These are phyloP conservation scores for Pinus albicaulis DNA, from an alignment of 75 land plant genomes.

Conservation along the genomic window DNA sequence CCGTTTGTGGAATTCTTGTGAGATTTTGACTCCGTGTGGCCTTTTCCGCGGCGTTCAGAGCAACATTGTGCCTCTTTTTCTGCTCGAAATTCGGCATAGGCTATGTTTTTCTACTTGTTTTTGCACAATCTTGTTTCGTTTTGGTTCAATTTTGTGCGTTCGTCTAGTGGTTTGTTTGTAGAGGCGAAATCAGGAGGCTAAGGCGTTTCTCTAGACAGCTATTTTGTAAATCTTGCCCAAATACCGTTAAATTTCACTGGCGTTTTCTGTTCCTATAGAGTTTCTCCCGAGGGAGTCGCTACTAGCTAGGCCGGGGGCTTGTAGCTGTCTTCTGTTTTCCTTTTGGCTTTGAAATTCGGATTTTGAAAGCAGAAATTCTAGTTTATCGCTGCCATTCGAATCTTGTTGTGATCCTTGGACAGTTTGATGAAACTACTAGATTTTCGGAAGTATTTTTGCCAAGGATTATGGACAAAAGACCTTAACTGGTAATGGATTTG, in stretches of 20 bases:
- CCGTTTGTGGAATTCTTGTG: neutral
- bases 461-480: too few relatives aligned
- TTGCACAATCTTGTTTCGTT: neutral
- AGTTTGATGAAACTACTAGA: neutral
- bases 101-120: neutral
- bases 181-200: neutral
- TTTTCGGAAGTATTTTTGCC: too few relatives aligned
- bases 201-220: neutral
- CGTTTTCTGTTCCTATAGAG: neutral
- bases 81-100: neutral
- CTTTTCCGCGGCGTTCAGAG: neutral
- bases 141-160: neutral
- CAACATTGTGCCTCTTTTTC: neutral
- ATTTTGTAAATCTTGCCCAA: neutral
- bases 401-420: neutral
- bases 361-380: neutral
- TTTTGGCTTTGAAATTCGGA: neutral
- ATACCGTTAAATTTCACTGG: neutral
- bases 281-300: neutral
- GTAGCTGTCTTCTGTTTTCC: neutral
- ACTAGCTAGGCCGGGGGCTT: neutral
- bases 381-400: neutral
- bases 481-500: too few relatives aligned
- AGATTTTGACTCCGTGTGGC: neutral
- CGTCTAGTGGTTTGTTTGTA: neutral